A percentile compares a stretch with the other conserved stretches of the same genome.
These are phyloP conservation scores for Serendipita sp. DNA, from an alignment of 768 basidiomycete genomes.

Conservation along the genomic window DNA sequence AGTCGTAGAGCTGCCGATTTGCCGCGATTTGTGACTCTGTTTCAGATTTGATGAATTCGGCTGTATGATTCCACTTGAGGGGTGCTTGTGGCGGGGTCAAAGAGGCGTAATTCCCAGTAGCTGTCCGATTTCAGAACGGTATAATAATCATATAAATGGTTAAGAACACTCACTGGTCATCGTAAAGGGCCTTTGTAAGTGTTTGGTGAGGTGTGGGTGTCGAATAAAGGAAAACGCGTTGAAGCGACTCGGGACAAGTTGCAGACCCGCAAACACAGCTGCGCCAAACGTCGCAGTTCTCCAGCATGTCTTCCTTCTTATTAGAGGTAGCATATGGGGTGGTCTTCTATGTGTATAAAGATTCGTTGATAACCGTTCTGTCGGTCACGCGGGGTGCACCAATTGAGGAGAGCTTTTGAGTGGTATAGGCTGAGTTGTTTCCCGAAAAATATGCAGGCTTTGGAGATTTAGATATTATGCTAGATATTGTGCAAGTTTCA, in stretches of 20 bases:
- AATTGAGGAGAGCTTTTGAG: too few species aligned
- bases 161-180: neutral
- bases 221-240: neutral
- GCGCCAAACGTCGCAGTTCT: neutral
- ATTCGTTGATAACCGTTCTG: neutral
- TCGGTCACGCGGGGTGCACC: neutral
- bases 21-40: slow-evolving; percentile 43
- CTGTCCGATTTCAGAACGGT: neutral
- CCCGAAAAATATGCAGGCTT: neutral
- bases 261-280: neutral
- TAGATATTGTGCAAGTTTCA: neutral
- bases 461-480: neutral
- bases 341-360: neutral
- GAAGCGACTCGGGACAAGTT: neutral
- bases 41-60: slow-evolving; percentile 38
- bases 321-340: neutral
- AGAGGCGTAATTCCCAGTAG: slow-evolving; percentile 9
- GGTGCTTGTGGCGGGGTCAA: slow-evolving; percentile 49
- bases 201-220: neutral
- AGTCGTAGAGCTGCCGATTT: slow-evolving; percentile 39
- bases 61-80: slow-evolving; percentile 48
- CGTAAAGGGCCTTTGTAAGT: neutral
- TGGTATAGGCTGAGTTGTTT: neutral
- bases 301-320: neutral
- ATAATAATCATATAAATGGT: neutral